Conservation (phyloP, 1,284 basidiomycete genomes). For the Ustilago vetiveriae region DNA sequence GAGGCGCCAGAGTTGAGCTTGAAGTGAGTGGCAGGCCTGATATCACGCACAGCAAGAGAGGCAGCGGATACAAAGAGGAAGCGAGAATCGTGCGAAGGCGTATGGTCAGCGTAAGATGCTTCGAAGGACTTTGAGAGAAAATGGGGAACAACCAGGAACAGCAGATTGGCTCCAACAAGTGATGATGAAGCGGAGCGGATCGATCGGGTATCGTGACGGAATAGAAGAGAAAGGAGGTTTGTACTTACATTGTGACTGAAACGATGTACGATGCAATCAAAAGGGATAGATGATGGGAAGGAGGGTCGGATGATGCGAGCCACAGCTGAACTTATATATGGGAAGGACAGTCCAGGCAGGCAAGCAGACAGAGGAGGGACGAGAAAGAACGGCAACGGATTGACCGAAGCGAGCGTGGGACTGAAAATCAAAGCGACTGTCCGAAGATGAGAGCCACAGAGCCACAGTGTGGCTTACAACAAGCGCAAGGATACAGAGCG, state of each 20-base stretch:
- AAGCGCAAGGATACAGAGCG: too few relatives aligned
- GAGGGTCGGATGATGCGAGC: conserved; percentile 4
- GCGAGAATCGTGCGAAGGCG: not conserved
- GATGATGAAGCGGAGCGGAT: too few relatives aligned
- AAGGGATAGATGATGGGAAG: not conserved
- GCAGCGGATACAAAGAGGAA: not conserved
- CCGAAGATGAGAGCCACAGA: too few relatives aligned
- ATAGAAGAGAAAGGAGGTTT: too few relatives aligned
- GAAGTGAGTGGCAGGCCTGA: conserved; percentile 41
- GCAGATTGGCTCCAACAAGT: too few relatives aligned
- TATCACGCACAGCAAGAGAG: not conserved
- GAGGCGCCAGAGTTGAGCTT: conserved; percentile 55
- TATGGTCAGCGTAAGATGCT: not conserved
- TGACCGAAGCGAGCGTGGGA: not conserved
- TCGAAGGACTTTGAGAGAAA: too few relatives aligned
- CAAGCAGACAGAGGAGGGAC: not conserved
- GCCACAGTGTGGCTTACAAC: too few relatives aligned
- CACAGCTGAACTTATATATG: conserved; percentile 25
- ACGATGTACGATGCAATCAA: not conserved
- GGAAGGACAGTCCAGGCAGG: not conserved
- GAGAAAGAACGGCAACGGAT: not conserved
- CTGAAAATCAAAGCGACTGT: not conserved
- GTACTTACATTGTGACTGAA: conserved; percentile 32
- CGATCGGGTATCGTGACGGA: too few relatives aligned
- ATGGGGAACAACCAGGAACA: too few relatives aligned